Base-by-base conservation (phyloP, 805 yeast species). In the Cyberlindnera veronae region DNA sequence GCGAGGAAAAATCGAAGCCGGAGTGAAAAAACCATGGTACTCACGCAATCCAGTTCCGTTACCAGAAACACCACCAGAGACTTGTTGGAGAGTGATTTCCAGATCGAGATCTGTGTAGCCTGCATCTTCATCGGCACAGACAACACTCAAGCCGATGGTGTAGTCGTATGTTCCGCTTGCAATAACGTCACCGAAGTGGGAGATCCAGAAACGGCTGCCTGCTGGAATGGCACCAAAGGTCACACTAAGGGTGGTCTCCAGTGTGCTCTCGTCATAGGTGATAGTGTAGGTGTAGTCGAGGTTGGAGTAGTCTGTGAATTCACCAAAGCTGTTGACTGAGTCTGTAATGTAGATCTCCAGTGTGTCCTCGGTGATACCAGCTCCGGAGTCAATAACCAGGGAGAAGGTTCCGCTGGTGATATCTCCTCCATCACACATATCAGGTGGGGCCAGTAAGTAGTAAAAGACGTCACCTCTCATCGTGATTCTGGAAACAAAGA, bases 391-490 rank as follows among this genome's bases (percentile, higher is more conserved):
- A 8, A 15, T 24, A 1, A 21, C 11, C 13, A 35, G 12, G 3
- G 38, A 22, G 32, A 46, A 36, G 3, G 42, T 31, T 18, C 50
- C 50, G n/a, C 36, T 23, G 2, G 27, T 24, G 32, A 44, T 32
- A 6, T 17, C 32, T 6, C 35, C 28, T n/a, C 27, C 32, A n/a
- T 15, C 11, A 31, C 50, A 44, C 5, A 39, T 6, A 13, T 30
- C 15, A 2, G 15, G 13, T 10, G 42, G 44, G 8, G 44, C 21
- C 30, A 29, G 11, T 34, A 34, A 47, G 34, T 44, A 44, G 36
- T 33, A 41, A 32, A 41, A 41, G 16, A 24, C 27, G 29, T 47
- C 51, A 8, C 48, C 48, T 28, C 42, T 34, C 51, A 47, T 47
- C 4, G 48, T 41, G 26, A 41, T 32, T 41, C 51, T 38, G 13